Base-by-base conservation (phyloP, 306 rosid genomes). In the Spatholobus suberectus region DNA sequence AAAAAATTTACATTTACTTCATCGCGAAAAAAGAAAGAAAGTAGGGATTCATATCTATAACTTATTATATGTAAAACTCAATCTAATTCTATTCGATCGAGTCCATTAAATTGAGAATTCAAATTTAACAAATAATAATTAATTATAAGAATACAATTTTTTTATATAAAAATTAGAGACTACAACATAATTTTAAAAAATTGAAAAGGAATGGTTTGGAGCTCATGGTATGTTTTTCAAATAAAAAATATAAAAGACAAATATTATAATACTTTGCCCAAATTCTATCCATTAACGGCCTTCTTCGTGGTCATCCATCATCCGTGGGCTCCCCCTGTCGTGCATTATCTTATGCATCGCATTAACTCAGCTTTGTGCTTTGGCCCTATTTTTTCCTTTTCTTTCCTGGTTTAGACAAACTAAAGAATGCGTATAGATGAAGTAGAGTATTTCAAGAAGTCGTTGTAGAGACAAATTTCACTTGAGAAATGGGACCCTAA, bases 391-490 rank as follows among this genome's bases (percentile, higher is more conserved):
- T 14, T 17, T 67, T 10, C 27, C 6, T 57, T 26, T 63, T 32
- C 24, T 17, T 67, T 10, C 27, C 29, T 67, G 26, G 71, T 66
- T 37, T 67, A 4, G 10, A 20, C 18, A 38, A 37, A 32, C 3
- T 52, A 5, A 73, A 74, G 23, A 21, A 26, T 43, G 52, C 69
- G 70, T 57, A 11, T n/a, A 8, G 27, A 41, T 27, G 24, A 7
- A 41, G 3, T 0, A 34, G 8, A 34, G 8, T 37, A 70, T 26
- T 65, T 17, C 21, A 75, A 15, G 21, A 55, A 66, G 72, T 66
- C 26, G 5, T 38, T 3, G 75, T 23, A 6, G 73, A 61, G 52
- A 46, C 79, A 81, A 58, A 46, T 18, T 44, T 59, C 84, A 61
- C 52, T 70, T 44, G 73, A 72, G 63, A 81, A 71, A 61, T 17